Evolutionary conservation across 768 basidiomycete genomes (phyloP).

Genomic region (Mrakia blollopis): DNA sequence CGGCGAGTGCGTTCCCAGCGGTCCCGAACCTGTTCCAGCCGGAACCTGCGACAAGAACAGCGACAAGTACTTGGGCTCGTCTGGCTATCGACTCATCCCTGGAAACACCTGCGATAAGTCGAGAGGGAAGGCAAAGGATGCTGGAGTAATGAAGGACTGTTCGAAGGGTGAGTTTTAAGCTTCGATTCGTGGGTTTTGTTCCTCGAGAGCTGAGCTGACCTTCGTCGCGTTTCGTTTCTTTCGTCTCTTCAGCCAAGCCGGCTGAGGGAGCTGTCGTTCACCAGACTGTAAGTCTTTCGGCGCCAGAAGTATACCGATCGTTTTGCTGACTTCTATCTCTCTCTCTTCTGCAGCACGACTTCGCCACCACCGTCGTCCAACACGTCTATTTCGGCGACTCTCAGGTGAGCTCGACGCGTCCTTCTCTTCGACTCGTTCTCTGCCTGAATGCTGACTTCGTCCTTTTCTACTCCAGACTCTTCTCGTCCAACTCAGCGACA

Average conservation of each 20-base stretch:
- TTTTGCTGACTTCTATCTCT: neutral
- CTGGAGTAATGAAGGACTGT: constrained; percentile 66
- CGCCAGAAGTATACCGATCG: neutral
- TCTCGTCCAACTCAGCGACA: constrained; percentile 70
- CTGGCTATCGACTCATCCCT: constrained; percentile 85
- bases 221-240: neutral
- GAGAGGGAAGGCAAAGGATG: constrained; percentile 63
- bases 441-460: neutral
- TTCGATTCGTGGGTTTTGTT: constrained; percentile 19
- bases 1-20: constrained; percentile 70
- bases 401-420: constrained; percentile 1
- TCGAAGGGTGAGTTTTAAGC: constrained; percentile 55
- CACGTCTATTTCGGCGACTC: constrained; percentile 81
- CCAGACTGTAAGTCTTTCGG: constrained; percentile 56
- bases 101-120: constrained; percentile 76
- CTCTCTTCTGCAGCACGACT: constrained; percentile 38
- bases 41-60: constrained; percentile 61
- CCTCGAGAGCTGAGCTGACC: constrained; percentile 18
- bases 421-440: neutral
- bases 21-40: constrained; percentile 79
- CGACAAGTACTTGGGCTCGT: constrained; percentile 75
- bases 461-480: constrained; percentile 55
- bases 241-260: constrained; percentile 60
- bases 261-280: constrained; percentile 70
- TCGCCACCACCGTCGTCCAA: constrained; percentile 54